Evolutionary conservation across 164 flowering plant species (phyloP).

Genomic region (Protea cynaroides): DNA sequence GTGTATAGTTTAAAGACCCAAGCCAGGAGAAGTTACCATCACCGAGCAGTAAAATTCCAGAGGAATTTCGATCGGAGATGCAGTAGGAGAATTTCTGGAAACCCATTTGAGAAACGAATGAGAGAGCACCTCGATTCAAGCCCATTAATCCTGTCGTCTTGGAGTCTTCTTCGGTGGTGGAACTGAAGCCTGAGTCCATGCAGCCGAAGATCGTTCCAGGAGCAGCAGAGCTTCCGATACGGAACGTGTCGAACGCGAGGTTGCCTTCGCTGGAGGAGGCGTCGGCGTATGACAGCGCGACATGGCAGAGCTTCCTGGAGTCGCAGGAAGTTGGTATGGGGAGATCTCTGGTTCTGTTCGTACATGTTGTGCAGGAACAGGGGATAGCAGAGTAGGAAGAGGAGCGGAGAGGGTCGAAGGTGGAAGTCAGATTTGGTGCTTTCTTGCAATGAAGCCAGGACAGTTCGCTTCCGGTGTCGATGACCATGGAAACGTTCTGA

Average conservation of each 20-base stretch:
- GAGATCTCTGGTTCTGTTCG: slow-evolving; percentile 49
- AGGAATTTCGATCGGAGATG: slow-evolving; percentile 49
- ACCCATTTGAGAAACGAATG: slow-evolving; percentile 63
- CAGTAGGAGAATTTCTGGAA: slow-evolving; percentile 72
- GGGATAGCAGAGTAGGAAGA: slow-evolving; percentile 46
- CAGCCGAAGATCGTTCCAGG: slow-evolving; percentile 64
- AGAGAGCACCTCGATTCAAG: slow-evolving; percentile 79
- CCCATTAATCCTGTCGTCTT: slow-evolving; percentile 63
- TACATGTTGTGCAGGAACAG: slow-evolving; percentile 58
- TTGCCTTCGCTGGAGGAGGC: slow-evolving; percentile 61
- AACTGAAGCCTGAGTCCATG: slow-evolving; percentile 44
- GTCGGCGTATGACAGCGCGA: slow-evolving; percentile 68
- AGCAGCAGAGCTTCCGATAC: slow-evolving; percentile 22
- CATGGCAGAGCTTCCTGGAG: slow-evolving; percentile 58
- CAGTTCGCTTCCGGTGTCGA: slow-evolving; percentile 93
- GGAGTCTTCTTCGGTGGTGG: slow-evolving; percentile 43
- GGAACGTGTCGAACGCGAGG: slow-evolving; percentile 63
- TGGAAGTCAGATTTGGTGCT: slow-evolving; percentile 14
- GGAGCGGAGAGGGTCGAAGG: slow-evolving; percentile 49
- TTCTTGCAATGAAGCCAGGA: slow-evolving; percentile 70
- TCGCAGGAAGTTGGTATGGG: slow-evolving; percentile 62
- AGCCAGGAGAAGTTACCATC: slow-evolving; percentile 38
- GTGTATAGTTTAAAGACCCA: slow-evolving; percentile 54
- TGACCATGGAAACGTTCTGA: slow-evolving; percentile 62
- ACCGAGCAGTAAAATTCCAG: slow-evolving; percentile 63